phyloP scores from a whole-genome alignment of 164 flowering plant genomes.

The Berberis thunbergii region DNA sequence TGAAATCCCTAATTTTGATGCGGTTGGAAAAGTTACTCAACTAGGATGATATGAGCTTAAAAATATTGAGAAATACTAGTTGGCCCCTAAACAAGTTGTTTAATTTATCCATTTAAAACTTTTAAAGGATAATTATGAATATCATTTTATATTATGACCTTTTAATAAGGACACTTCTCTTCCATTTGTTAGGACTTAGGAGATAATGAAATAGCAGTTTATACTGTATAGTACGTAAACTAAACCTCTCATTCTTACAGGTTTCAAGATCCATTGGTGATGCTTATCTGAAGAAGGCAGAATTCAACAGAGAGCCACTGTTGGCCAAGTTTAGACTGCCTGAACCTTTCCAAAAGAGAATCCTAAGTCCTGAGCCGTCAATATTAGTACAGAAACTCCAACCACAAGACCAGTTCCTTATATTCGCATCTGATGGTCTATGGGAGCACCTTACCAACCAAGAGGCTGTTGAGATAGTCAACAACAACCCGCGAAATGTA shows the following conservation, averaged over 20 bases:
- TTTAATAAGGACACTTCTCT: too few species aligned
- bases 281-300: slow-evolving; percentile 75
- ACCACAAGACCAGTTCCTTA: slow-evolving; percentile 67
- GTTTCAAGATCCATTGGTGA: slow-evolving; percentile 92
- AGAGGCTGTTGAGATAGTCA: slow-evolving; percentile 79
- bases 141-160: too few species aligned
- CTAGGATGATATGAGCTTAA: too few species aligned
- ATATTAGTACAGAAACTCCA: slow-evolving; percentile 47
- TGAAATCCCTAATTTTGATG: too few species aligned
- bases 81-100: too few species aligned
- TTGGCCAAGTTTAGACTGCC: slow-evolving; percentile 62
- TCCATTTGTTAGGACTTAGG: too few species aligned
- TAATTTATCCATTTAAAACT: too few species aligned
- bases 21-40: too few species aligned
- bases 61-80: too few species aligned
- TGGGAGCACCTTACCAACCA: slow-evolving; percentile 96
- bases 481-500: slow-evolving; percentile 60
- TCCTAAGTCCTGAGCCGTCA: slow-evolving; percentile 76
- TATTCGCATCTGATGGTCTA: slow-evolving; percentile 89
- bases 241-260: slow-evolving; percentile 24
- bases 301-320: slow-evolving; percentile 75
- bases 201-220: too few species aligned
- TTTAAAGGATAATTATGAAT: too few species aligned
- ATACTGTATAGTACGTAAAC: too few species aligned
- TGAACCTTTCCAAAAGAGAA: slow-evolving; percentile 55